Evolutionary conservation across 352 stramenopile genomes (phyloP), one percentile per base, ranked within the genome.

Genomic region (Globisporangium camurandrum): DNA sequence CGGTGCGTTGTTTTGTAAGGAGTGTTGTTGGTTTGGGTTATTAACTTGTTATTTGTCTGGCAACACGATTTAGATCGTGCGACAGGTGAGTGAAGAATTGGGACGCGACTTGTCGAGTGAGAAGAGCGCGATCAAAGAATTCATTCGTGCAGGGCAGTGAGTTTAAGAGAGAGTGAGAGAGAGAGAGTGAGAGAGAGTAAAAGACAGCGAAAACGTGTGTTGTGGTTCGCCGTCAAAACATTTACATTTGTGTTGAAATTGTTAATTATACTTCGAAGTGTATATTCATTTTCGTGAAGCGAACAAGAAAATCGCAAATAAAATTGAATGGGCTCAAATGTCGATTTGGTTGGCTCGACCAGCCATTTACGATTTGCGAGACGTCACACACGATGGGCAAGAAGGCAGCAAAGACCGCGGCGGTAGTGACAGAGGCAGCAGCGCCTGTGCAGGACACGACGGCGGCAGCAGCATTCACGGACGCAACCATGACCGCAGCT

Each of bases 101-200:
- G 78, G 75, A 30, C 68, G 75, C 37, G 78, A 90, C 50, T 64
- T 90, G 50, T 75, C 71, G 16, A 42, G 58, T n/a, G 61, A 84
- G 60, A 90, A 90, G 67, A 71, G 77, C 24, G 75, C 75, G 40
- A 90, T 90, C 68, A 89, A 89, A 65, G 71, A 84, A 46, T 89
- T 84, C 54, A 84, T 89, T 51, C 83, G 66, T 51, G 55, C 64
- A 38, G 46, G 55, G 17, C 54, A 70, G 26, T 55, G 44, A 50
- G 43, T 17, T 12, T 17, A 17, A 14, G 39, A n/a, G n/a, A n/a
- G 23, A 49, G 17, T 5, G 5, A 34, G 59, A 51, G 26, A 52
- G 23, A 48, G 23, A 26, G n/a, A n/a, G n/a, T n/a, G n/a, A n/a
- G n/a, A 23, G 23, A 4, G 41, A 47, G 41, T 16, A 23, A 31